Base-by-base conservation (phyloP, 352 stramenopile species). In the Phytophthora tubulina region DNA sequence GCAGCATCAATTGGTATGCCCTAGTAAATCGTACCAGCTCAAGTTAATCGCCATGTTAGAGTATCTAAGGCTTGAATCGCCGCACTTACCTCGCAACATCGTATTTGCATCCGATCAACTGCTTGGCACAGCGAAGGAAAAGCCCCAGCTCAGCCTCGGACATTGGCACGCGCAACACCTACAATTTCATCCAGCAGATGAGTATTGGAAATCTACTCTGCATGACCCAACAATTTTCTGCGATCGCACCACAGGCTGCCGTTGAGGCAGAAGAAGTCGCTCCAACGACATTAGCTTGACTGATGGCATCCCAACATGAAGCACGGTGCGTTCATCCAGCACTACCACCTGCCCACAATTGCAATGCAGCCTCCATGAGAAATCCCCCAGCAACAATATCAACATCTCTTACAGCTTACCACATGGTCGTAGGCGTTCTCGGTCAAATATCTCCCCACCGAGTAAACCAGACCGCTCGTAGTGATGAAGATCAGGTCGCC, bases 401-500 rank as follows among this genome's bases (percentile, higher is more conserved):
- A 10, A 31, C 42, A 32, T 46, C 41, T 35, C 14, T 33, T 11
- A 57, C 44, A 59, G 14, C 59, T 44, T 52, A 94, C 86, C 60
- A 94, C 82, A 52, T 94, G 86, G 32, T 94, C 86, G 50, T 94
- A 94, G 9, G 88, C 83, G 39, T 87, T 94, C 45, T 85, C 75
- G 4, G 81, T 88, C 36, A 90, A 31, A 48, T 82, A 91, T 52
- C 86, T 77, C 31, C 76, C 84, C 39, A 89, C 72, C 15, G 84
- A 94, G 53, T 91, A 94, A 7, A 92, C 64, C 57, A 91, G 79
- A 13, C 86, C 86, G 57, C 75, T 89, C 3, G 86, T 92, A 2
- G 84, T 94, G 65, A 92, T 94, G 63, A 94, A 94, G 54, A 94
- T 91, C 48, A 94, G 44, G 63, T 94, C 86, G 42, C 86, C 86